A percentile compares a stretch with the other conserved stretches of the same genome.
Conservation (phyloP, 176 grass and related monocot genomes). For the Urochloa ruziziensis region DNA sequence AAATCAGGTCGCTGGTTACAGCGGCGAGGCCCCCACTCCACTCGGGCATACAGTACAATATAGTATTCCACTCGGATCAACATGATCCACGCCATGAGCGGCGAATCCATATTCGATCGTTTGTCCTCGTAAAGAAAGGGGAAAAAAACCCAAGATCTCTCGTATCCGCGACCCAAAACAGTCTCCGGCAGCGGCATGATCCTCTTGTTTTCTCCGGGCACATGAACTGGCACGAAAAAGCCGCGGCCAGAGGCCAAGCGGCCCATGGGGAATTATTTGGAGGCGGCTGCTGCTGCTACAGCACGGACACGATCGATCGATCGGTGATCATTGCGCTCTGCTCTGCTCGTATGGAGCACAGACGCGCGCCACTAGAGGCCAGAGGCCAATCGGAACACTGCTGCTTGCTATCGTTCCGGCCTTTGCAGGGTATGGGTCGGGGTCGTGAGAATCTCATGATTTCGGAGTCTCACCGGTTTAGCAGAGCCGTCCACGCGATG, state of each 20-base stretch:
- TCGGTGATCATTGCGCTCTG: background rate
- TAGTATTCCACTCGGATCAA: background rate
- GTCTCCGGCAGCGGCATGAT: background rate
- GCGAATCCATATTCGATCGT: background rate
- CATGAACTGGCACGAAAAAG: conserved; percentile 25
- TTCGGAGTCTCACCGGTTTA: background rate
- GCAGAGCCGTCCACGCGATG: background rate
- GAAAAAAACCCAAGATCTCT: background rate
- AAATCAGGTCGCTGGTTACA: background rate
- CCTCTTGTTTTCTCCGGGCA: background rate
- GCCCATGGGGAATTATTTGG: background rate
- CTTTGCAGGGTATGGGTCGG: background rate
- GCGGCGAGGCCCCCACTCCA: background rate
- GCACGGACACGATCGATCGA: background rate
- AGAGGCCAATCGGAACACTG: background rate
- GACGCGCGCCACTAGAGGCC: no score
- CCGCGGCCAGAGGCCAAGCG: background rate
- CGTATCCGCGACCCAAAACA: background rate
- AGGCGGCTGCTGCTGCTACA: background rate
- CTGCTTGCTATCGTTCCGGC: background rate
- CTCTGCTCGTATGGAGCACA: conserved; percentile 2
- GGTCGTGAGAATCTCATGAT: background rate
- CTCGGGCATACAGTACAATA: background rate
- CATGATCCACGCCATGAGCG: background rate
- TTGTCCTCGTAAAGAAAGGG: background rate